These are phyloP conservation scores for Epichloe bromicola DNA, from an alignment of 2,329 filamentous ascomycete species.

Conservation along the genomic window DNA sequence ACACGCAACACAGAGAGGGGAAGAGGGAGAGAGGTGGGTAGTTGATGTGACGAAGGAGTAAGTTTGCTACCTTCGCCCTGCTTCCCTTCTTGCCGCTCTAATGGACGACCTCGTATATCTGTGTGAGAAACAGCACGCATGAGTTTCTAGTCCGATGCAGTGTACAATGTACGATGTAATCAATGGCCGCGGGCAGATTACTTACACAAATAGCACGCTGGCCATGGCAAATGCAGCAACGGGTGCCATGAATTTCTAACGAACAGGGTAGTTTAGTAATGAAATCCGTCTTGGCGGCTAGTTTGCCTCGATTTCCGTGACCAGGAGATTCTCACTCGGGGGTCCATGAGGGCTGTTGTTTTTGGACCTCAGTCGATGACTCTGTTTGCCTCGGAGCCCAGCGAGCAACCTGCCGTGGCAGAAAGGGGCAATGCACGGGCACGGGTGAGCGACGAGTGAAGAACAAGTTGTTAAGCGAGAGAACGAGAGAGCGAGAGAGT, in stretches of 20 bases:
- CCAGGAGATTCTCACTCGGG: slow-evolving; percentile 12
- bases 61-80: slow-evolving; percentile 9
- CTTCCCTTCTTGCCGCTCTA: slow-evolving; percentile 22
- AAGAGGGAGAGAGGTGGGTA: too few species aligned
- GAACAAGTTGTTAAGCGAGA: background rate
- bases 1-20: too few species aligned
- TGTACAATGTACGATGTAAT: background rate
- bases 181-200: background rate
- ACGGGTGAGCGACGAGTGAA: background rate
- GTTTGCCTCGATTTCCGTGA: background rate
- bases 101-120: slow-evolving; percentile 31
- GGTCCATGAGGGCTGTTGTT: slow-evolving; percentile 12
- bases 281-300: background rate
- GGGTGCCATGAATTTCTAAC: slow-evolving; percentile 33
- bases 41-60: background rate
- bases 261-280: background rate
- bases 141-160: background rate
- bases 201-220: slow-evolving; percentile 33
- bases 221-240: slow-evolving; percentile 43
- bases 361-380: too few species aligned
- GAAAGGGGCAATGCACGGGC: background rate
- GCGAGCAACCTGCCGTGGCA: too few species aligned
- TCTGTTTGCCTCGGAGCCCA: too few species aligned
- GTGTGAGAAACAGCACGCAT: background rate
- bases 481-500: background rate